Percentiles rank a stretch among this genome's conserved stretches.
Conservation (phyloP, 2,329 filamentous ascomycete species). For the Pseudopyricularia cyperi region DNA sequence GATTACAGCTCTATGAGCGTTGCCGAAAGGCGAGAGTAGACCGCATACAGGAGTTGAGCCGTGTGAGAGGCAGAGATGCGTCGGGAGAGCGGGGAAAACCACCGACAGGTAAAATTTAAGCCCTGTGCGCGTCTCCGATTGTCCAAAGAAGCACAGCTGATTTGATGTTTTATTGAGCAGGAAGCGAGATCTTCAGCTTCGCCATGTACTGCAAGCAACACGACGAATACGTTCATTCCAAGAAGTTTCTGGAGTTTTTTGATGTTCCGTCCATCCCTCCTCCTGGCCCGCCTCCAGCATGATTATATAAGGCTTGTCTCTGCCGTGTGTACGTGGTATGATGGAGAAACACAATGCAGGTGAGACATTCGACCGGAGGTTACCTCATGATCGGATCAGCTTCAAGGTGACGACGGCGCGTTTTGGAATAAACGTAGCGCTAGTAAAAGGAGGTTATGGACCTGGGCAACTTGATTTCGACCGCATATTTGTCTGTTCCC, state of each 20-base stretch:
- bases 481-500: too few species aligned
- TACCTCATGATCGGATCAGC: too few species aligned
- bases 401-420: too few species aligned
- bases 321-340: too few species aligned
- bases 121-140: not conserved
- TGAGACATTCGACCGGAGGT: too few species aligned
- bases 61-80: not conserved
- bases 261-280: not conserved
- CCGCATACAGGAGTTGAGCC: not conserved
- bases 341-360: too few species aligned
- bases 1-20: not conserved
- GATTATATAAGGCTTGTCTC: too few species aligned
- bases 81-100: not conserved
- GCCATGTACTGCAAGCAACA: not conserved
- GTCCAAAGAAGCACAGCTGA: not conserved
- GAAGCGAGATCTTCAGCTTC: not conserved
- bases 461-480: too few species aligned
- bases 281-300: too few species aligned
- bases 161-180: not conserved
- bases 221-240: not conserved
- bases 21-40: not conserved
- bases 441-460: too few species aligned
- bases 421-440: too few species aligned
- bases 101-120: not conserved
- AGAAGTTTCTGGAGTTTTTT: not conserved